phyloP scores from a whole-genome alignment of 2,329 filamentous ascomycete genomes.

The Xylaria sp. region DNA sequence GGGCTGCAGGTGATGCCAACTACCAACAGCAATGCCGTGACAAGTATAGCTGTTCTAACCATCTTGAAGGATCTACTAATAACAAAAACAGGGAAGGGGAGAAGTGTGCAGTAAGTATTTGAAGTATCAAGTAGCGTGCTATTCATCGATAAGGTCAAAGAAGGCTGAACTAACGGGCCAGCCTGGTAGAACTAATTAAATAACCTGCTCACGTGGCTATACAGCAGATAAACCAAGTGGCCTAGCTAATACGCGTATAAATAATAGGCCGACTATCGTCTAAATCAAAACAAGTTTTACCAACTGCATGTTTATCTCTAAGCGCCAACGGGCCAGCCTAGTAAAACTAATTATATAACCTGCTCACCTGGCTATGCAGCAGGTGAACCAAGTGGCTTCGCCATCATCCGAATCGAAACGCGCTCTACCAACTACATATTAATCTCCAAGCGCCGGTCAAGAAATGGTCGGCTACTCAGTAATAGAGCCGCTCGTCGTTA shows the following conservation, averaged over 20 bases:
- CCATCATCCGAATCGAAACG: conserved; percentile 7
- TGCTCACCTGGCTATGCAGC: neutral
- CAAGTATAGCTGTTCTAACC: conserved; percentile 8
- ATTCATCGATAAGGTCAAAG: conserved; percentile 14
- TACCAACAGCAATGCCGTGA: conserved; percentile 13
- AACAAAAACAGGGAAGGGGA: neutral
- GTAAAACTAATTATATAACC: neutral
- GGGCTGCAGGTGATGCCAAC: conserved; percentile 7
- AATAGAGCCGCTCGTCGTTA: conserved; percentile 21
- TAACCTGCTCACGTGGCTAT: conserved; percentile 14
- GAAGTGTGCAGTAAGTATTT: conserved; percentile 1
- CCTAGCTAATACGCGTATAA: neutral
- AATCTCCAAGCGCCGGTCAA: conserved; percentile 26
- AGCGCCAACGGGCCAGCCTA: neutral
- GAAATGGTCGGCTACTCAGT: conserved; percentile 25
- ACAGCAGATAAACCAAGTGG: conserved; percentile 18
- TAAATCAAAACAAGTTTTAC: conserved; percentile 5
- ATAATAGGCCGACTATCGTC: conserved; percentile 7
- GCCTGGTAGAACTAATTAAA: conserved; percentile 11
- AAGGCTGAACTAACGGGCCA: conserved; percentile 9
- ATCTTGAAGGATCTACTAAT: conserved; percentile 6
- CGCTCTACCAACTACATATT: conserved; percentile 27
- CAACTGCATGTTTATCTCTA: neutral
- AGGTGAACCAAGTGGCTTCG: neutral
- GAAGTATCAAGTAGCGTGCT: conserved; percentile 1